Evolutionary conservation across 2,329 filamentous ascomycete species (phyloP).

Genomic region (Sarocladium oryzae): DNA sequence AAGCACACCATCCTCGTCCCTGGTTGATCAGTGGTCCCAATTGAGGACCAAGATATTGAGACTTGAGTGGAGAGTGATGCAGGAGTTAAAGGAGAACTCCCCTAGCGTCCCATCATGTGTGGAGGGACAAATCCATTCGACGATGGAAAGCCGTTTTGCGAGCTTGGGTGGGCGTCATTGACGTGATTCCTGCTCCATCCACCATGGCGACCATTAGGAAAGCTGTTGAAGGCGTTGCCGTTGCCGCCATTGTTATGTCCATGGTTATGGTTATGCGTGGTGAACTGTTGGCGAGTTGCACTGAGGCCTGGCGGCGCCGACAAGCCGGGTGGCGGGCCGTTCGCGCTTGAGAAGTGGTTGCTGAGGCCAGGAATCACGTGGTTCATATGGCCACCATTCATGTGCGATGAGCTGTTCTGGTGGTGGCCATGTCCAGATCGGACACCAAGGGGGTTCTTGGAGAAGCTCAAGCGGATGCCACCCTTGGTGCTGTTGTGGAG

Average conservation of each 20-base stretch:
- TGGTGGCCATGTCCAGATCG: constrained; percentile 59
- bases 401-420: constrained; percentile 26
- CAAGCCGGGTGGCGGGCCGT: constrained; percentile 77
- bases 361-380: constrained; percentile 27
- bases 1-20: no score
- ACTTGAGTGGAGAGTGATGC: background rate
- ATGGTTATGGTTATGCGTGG: constrained; percentile 16
- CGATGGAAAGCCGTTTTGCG: constrained; percentile 8
- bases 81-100: background rate
- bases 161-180: background rate
- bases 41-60: no score
- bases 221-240: constrained; percentile 13
- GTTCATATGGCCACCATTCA: constrained; percentile 22
- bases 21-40: no score
- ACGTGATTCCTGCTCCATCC: background rate
- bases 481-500: constrained; percentile 91
- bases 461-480: constrained; percentile 92
- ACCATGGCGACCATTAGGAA: background rate
- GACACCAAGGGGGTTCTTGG: constrained; percentile 93
- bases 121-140: constrained; percentile 9
- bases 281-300: constrained; percentile 15
- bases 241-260: no score
- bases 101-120: constrained; percentile 13
- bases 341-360: constrained; percentile 60
- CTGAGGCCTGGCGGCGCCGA: constrained; percentile 66